A percentile compares a stretch with the other conserved stretches of the same genome.
Evolutionary conservation across 2,329 filamentous ascomycete species (phyloP).

Genomic region (Fusarium siculi): DNA sequence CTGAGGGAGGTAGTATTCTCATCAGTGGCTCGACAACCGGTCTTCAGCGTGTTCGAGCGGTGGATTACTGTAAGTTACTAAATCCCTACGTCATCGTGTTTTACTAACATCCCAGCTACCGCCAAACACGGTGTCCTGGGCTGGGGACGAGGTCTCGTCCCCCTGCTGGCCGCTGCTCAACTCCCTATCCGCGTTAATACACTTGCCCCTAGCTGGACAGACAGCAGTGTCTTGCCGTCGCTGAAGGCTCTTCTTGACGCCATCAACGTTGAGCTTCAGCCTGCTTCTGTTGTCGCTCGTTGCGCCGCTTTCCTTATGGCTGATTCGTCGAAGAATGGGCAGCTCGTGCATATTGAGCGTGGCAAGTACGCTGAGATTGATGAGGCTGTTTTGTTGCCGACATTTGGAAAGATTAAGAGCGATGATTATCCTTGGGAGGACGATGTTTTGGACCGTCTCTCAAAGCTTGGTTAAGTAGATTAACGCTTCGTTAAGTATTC

Average conservation of each 20-base stretch:
- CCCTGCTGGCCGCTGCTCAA: constrained; percentile 48
- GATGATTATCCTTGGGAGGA: constrained; percentile 50
- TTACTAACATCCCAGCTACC: constrained; percentile 49
- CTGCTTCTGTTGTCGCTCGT: constrained; percentile 58
- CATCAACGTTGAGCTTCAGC: constrained; percentile 56
- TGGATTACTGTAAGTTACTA: constrained; percentile 59
- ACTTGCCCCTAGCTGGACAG: constrained; percentile 66
- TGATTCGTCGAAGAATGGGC: constrained; percentile 58
- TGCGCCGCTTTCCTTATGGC: constrained; percentile 61
- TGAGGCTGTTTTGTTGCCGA: constrained; percentile 53
- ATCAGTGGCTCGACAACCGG: constrained; percentile 62
- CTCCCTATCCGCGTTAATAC: constrained; percentile 66
- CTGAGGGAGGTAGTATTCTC: constrained; percentile 62
- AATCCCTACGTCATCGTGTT: rapidly evolving
- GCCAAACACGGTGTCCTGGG: constrained; percentile 67
- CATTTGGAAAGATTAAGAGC: constrained; percentile 47
- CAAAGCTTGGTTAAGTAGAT: not conserved
- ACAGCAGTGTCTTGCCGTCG: constrained; percentile 58
- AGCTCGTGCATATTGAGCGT: constrained; percentile 61
- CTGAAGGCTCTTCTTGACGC: constrained; percentile 50
- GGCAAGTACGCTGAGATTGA: constrained; percentile 66
- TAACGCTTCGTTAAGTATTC: too few species aligned
- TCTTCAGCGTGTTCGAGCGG: constrained; percentile 60
- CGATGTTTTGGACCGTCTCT: constrained; percentile 45
- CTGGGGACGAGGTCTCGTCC: constrained; percentile 59